These are phyloP conservation scores for Vigna mungo DNA, from an alignment of 306 rosid species.

Conservation along the genomic window DNA sequence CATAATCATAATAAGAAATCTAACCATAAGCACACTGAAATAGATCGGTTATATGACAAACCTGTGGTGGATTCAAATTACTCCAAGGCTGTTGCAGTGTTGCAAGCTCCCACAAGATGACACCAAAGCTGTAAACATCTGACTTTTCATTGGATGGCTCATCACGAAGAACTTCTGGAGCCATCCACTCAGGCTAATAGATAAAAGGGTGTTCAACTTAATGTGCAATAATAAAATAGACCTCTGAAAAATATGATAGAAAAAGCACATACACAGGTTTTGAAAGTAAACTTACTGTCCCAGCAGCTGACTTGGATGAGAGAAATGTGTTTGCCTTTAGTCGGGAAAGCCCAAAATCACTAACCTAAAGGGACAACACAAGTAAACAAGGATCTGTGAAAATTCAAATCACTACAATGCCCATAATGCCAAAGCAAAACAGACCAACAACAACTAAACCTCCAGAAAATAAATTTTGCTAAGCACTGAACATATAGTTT, in stretches of 20 bases:
- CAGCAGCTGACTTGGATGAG: conserved; percentile 94
- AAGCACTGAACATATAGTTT: background rate
- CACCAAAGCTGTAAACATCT: conserved; percentile 75
- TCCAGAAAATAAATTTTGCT: background rate
- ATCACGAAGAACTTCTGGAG: conserved; percentile 26
- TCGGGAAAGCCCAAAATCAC: conserved; percentile 94
- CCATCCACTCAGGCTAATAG: conserved; percentile 34
- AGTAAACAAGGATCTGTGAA: conserved; percentile 1
- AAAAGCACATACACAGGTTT: background rate
- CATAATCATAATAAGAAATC: conserved; percentile 11
- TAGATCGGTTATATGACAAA: conserved; percentile 36
- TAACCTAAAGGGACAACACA: conserved; percentile 57
- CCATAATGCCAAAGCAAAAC: background rate
- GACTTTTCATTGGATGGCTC: conserved; percentile 26
- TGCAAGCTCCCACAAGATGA: conserved; percentile 86
- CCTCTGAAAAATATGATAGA: background rate
- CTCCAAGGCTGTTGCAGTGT: conserved; percentile 86
- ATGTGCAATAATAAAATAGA: background rate
- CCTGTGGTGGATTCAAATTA: conserved; percentile 87
- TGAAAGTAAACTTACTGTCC: conserved; percentile 71
- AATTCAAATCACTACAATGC: conserved; percentile 5
- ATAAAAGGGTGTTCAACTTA: conserved; percentile 14
- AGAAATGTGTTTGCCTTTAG: conserved; percentile 85
- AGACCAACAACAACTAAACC: background rate
- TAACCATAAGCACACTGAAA: conserved; percentile 3